Base-by-base conservation (phyloP, 106 monocot species). In the Allium cepa region DNA sequence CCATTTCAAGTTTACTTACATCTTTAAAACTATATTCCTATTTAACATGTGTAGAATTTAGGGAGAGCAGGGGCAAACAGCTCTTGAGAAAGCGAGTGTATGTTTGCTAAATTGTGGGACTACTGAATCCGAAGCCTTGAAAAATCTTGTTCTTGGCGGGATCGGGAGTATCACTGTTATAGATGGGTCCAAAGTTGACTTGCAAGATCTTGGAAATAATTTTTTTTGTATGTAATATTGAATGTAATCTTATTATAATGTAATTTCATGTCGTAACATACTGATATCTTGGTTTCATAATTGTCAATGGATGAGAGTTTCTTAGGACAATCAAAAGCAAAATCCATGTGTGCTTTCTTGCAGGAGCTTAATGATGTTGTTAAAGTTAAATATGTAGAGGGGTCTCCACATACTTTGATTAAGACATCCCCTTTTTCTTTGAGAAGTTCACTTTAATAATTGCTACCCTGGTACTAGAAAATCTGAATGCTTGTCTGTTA, bases 301-400 rank as follows among this genome's bases (percentile, higher is more conserved):
- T 75, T 17, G 36, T 16, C 72, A 92, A 90, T 99, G 80, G 85
- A 93, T 85, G 73, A 79, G 76, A 72, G 68, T 59, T 79, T 81
- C 69, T 53, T 99, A 14, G 90, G 87, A 9, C 87, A 90, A 67
- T 87, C 97, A 62, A 99, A 81, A 71, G 97, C 92, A 49, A 99
- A 99, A 80, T 92, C 82, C 51, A 84, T 99, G 26, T 85, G 92
- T 52, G 74, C 90, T n/a, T 90, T 92, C 75, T 70, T 99, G 59
- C 92, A 93, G 75, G 92, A 99, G 76, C 77, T 99, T 57, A 99
- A 99, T 79, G 97, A 99, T 85, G 89, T 92, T 72, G 97, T 99
- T 52, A 93, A 90, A 61, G 89, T 84, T 52, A 99, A 99, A 67
- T 99, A 92, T 72, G 77, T 99, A 11, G 92, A 99, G 77, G 97